Base-by-base conservation (phyloP, 331 rosid species). In the Stylosanthes scabra region DNA sequence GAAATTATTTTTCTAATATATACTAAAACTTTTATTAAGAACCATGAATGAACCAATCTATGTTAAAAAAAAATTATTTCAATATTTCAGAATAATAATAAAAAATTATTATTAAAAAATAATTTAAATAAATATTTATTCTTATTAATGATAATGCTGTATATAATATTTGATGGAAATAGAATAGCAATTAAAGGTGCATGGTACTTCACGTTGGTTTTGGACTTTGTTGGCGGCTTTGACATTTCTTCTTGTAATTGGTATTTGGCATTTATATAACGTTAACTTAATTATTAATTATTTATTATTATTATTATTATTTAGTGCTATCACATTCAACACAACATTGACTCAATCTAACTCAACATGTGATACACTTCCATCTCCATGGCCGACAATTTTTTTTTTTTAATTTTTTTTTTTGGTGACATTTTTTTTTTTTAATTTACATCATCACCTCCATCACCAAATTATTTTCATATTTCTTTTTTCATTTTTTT, bases 361-460 rank as follows among this genome's bases (percentile, higher is more conserved):
- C 12, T 59, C 56, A 63, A 8, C 64, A 60, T 76, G 71, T 69
- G 76, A 28, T 63, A 3, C 42, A 39, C 42, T 69, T 69, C 54
- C 65, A n/a, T 50, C 61, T 69, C 54, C 65, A n/a, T 50, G 50
- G 41, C 66, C 71, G 71, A 76, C 70, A 16, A n/a, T n/a, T n/a
- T n/a, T n/a, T n/a, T n/a, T n/a, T n/a, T n/a, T n/a, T n/a, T n/a
- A n/a, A n/a, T n/a, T n/a, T n/a, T n/a, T n/a, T n/a, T n/a, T n/a
- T n/a, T n/a, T n/a, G n/a, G n/a, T n/a, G n/a, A n/a, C n/a, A n/a
- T n/a, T 12, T 1, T 47, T 44, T 44, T 66, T 0, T 15, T 1
- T 41, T 20, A 20, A 20, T 8, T 40, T 50, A 11, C 51, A 37
- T 57, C 27, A 51, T 59, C 49, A n/a, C 7, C 68, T 45, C 66